Evolutionary conservation across 331 rosid species (phyloP).

Genomic region (Phaseolus coccineus): DNA sequence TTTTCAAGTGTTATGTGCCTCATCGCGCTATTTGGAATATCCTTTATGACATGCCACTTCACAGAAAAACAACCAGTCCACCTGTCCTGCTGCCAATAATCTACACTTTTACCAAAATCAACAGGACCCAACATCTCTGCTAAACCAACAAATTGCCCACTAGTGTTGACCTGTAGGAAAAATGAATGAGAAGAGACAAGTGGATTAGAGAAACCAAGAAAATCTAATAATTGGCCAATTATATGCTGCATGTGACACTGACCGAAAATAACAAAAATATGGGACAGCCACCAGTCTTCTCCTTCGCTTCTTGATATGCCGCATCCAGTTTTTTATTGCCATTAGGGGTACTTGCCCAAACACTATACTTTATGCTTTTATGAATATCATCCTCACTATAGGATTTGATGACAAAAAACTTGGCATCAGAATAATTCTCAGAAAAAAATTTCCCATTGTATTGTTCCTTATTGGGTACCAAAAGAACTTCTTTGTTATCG

Average conservation of each 20-base stretch:
- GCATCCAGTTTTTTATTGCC: conserved; percentile 52
- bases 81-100: conserved; percentile 78
- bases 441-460: conserved; percentile 51
- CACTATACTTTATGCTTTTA: conserved; percentile 64
- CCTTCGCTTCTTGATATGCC: conserved; percentile 49
- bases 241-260: conserved; percentile 32
- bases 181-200: not conserved
- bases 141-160: conserved; percentile 76
- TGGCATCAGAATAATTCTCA: conserved; percentile 57
- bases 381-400: conserved; percentile 81
- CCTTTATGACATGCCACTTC: conserved; percentile 78
- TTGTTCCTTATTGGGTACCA: conserved; percentile 48
- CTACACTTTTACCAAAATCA: conserved; percentile 61
- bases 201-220: conserved; percentile 15
- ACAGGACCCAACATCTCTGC: conserved; percentile 77
- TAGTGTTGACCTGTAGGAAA: conserved; percentile 64
- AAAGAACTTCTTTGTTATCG: conserved; percentile 43
- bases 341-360: conserved; percentile 54
- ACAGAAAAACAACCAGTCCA: conserved; percentile 78
- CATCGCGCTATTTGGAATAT: conserved; percentile 60
- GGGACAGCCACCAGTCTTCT: conserved; percentile 50
- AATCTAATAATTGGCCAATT: conserved; percentile 10
- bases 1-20: conserved; percentile 70
- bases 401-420: conserved; percentile 68
- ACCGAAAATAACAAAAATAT: conserved; percentile 52